Conservation (phyloP, 129 eudicot genomes). For the Ambrosia trifida region DNA sequence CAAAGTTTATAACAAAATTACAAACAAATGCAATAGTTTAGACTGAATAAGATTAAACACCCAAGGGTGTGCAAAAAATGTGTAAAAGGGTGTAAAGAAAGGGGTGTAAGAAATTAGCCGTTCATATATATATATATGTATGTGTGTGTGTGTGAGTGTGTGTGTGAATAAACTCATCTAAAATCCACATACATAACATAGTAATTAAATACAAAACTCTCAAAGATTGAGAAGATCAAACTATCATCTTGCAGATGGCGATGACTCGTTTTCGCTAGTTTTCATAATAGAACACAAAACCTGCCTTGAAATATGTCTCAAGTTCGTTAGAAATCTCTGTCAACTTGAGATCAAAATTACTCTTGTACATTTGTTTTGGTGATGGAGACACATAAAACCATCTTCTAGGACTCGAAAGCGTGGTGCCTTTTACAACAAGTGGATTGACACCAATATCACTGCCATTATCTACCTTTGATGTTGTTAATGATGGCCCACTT, state of each 20-base stretch:
- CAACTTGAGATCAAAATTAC: constrained; percentile 77
- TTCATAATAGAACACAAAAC: constrained; percentile 70
- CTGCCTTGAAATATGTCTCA: constrained; percentile 85
- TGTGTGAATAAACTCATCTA: background rate
- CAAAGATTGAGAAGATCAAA: constrained; percentile 56
- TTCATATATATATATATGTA: no score
- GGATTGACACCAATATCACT: constrained; percentile 32
- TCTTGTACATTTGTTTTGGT: constrained; percentile 58
- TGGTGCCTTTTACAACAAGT: constrained; percentile 38
- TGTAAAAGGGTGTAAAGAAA: no score
- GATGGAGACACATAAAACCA: constrained; percentile 76
- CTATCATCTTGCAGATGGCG: constrained; percentile 61
- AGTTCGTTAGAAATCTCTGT: constrained; percentile 83
- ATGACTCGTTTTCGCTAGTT: constrained; percentile 34
- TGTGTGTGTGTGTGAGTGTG: no score
- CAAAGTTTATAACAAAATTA: no score
- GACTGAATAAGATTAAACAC: no score
- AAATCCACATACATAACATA: no score
- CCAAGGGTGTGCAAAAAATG: no score
- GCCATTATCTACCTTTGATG: constrained; percentile 32
- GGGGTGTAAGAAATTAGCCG: no score
- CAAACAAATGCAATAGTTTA: no score
- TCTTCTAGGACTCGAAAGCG: constrained; percentile 85
- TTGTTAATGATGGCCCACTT: constrained; percentile 52
- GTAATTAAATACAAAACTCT: constrained; percentile 35